Evolutionary conservation across 306 rosid species (phyloP), one percentile per base, ranked within the genome.

Genomic region (Albizia julibrissin): DNA sequence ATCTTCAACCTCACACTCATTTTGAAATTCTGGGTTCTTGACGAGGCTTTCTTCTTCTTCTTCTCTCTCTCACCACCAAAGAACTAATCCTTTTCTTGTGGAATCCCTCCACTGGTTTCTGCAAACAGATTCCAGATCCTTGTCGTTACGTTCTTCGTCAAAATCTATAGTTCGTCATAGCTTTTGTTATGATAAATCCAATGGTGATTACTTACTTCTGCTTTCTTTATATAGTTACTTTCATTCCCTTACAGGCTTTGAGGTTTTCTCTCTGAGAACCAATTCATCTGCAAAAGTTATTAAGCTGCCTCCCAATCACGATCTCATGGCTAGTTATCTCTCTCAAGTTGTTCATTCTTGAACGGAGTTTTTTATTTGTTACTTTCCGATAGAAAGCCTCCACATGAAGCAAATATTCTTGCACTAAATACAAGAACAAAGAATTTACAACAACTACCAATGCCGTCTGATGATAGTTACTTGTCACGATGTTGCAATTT

Each of bases 41-140:
- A 9, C 62, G 80, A 69, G 85, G 85, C 31, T 69, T 29, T 29
- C 31, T 29, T 29, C 31, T 29, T 29, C 31, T 29, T 29, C 31
- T 29, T 29, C 31, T 29, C 31, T 29, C 31, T 29, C 31, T 29
- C 31, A 29, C 31, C 31, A 29, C 31, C 31, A 29, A 29, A 29
- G 31, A 29, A 29, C 31, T 0, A 29, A 29, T 29, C 70, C 22
- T 24, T 12, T 68, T 37, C 9, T 43, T 12, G 5, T 58, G 65
- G 65, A 58, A 58, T 58, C 65, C 65, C 12, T 58, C 65, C 11
- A 54, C 62, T 7, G 62, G n/a, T 16, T 5, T 18, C 59, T 6
- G 1, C 22, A 16, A 52, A 6, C 8, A 19, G 0, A 6, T 52
- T 5, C 59, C 16, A 39, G 43, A 39, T 29, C 31, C 31, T 29